Conservation (phyloP, 768 basidiomycete genomes). For the Pleurotus ostreatus region DNA sequence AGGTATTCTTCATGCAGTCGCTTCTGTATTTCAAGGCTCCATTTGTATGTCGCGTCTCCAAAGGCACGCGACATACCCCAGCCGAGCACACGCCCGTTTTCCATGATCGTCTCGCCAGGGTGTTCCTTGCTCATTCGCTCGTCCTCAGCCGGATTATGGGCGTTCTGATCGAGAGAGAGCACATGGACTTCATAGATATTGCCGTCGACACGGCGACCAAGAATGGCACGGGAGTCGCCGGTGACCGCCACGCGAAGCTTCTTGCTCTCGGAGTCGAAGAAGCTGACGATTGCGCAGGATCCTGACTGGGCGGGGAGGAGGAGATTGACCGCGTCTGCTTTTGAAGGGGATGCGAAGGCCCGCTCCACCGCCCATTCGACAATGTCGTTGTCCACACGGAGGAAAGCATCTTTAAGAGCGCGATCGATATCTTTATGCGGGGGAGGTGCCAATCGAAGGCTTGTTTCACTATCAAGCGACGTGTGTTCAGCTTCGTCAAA, state of each 20-base stretch:
- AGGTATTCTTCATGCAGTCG: conserved; percentile 28
- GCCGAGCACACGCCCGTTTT: conserved; percentile 33
- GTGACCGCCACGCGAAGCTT: conserved; percentile 38
- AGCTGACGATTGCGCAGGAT: conserved; percentile 39
- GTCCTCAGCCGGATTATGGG: conserved; percentile 32
- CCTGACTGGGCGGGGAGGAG: conserved; percentile 33
- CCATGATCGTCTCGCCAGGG: conserved; percentile 32
- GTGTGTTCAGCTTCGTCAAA: conserved; percentile 9
- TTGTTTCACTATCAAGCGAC: neutral
- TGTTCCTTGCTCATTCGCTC: conserved; percentile 32
- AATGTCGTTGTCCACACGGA: conserved; percentile 35
- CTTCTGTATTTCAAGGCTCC: conserved; percentile 32
- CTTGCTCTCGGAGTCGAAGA: conserved; percentile 37
- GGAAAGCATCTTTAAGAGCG: conserved; percentile 33
- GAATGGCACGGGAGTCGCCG: conserved; percentile 46
- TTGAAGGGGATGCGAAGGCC: conserved; percentile 21
- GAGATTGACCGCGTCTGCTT: conserved; percentile 20
- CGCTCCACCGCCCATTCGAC: conserved; percentile 27
- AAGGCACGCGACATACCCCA: conserved; percentile 40
- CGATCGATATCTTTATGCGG: conserved; percentile 25
- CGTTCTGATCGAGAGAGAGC: conserved; percentile 38
- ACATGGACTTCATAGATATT: conserved; percentile 33
- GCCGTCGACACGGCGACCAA: conserved; percentile 33
- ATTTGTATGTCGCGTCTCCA: conserved; percentile 43
- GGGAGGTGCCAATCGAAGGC: conserved; percentile 13